Evolutionary conservation across 768 basidiomycete species (phyloP).

Genomic region (Suillus brevipes): DNA sequence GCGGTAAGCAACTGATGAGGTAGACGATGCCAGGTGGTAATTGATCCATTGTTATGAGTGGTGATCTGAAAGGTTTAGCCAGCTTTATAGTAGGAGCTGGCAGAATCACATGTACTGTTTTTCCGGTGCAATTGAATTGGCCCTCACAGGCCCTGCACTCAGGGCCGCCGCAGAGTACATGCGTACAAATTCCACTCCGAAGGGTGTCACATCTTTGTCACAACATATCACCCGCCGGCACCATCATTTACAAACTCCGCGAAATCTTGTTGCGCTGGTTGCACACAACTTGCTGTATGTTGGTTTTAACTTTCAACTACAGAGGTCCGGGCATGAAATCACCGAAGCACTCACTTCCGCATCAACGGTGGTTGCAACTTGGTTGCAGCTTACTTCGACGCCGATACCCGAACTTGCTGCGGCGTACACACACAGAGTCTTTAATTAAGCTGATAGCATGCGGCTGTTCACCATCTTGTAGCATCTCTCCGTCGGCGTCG

Average conservation of each 20-base stretch:
- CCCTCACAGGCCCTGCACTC: neutral
- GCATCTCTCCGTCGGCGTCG: neutral
- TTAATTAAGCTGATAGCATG: neutral
- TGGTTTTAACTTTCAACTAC: too few relatives aligned
- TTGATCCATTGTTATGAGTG: conserved; percentile 16
- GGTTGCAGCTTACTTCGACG: neutral
- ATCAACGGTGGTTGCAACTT: too few relatives aligned
- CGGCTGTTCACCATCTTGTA: neutral
- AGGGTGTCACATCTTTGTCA: neutral
- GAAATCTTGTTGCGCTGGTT: too few relatives aligned
- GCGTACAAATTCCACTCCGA: neutral
- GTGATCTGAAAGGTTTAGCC: neutral
- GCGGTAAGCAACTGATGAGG: conserved; percentile 27
- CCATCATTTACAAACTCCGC: neutral
- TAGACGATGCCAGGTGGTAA: conserved; percentile 36
- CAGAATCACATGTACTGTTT: neutral
- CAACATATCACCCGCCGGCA: neutral
- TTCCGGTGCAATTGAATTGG: neutral
- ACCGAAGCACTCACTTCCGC: too few relatives aligned
- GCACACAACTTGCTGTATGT: too few relatives aligned
- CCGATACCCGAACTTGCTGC: neutral
- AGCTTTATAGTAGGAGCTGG: neutral
- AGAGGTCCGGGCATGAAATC: too few relatives aligned
- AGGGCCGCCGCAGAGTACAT: neutral
- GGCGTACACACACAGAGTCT: neutral